A percentile compares a stretch with the other conserved stretches of the same genome.
Evolutionary conservation across 2,329 filamentous ascomycete species (phyloP).

Genomic region (Epicoccum sorghinum): DNA sequence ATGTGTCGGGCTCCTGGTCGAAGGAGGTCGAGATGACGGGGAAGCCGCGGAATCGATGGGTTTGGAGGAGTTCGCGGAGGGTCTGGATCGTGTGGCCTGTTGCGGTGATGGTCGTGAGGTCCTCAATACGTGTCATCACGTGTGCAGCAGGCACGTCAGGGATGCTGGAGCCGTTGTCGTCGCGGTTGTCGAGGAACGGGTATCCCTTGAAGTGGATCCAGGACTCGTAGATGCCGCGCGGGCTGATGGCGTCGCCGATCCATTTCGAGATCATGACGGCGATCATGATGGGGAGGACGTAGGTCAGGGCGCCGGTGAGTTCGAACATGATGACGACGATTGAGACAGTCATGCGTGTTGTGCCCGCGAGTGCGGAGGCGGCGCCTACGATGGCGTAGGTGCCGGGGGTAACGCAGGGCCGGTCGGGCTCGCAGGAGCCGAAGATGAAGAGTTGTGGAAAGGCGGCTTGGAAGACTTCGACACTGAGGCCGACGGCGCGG

Average conservation of each 20-base stretch:
- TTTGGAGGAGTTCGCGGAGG: slow-evolving; percentile 72
- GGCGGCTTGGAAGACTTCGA: slow-evolving; percentile 84
- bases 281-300: slow-evolving; percentile 98
- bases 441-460: slow-evolving; percentile 82
- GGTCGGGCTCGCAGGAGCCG: slow-evolving; percentile 79
- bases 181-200: slow-evolving; percentile 90
- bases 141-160: slow-evolving; percentile 86
- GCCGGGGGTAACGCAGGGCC: slow-evolving; percentile 87
- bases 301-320: slow-evolving; percentile 92
- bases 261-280: slow-evolving; percentile 98
- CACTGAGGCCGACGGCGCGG: slow-evolving; percentile 83
- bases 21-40: slow-evolving; percentile 68
- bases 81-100: slow-evolving; percentile 85
- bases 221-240: slow-evolving; percentile 92
- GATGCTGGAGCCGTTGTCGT: slow-evolving; percentile 66
- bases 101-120: slow-evolving; percentile 85
- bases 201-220: slow-evolving; percentile 98
- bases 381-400: slow-evolving; percentile 97
- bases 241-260: slow-evolving; percentile 94
- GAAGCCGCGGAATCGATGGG: slow-evolving; percentile 85
- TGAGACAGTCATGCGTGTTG: slow-evolving; percentile 95
- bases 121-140: slow-evolving; percentile 91
- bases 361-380: slow-evolving; percentile 89
- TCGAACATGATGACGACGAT: slow-evolving; percentile 99
- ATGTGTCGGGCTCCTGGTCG: neutral